Base-by-base conservation (phyloP, 768 basidiomycete genomes). In the Tricholoma sp. region DNA sequence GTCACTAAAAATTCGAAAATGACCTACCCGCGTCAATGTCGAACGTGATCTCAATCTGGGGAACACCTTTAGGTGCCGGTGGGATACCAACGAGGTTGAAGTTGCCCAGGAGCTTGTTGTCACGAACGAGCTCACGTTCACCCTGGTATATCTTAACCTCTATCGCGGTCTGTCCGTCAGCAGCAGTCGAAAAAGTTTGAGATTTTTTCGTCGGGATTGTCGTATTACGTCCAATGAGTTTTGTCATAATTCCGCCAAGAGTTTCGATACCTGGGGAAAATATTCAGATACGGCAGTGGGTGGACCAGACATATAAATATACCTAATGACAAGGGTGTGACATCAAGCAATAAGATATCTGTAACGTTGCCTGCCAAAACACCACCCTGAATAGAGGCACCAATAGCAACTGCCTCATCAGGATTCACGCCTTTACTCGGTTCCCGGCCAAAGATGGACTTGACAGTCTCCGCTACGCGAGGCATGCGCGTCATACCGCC, bases 61-160 rank as follows among this genome's bases (percentile, higher is more conserved):
- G 89, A 57, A 91, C 84, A 69, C 86, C 86, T 73, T 88, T 88
- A 62, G 86, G 86, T 36, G 87, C 86, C 44, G 89, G 90, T 50
- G 97, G 96, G 56, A 99, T 94, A 52, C 96, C 97, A 58, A 95
- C 93, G 59, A 99, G 90, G 77, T 98, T 97, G 88, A 99, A 99
- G 80, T 98, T 96, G 59, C 97, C 97, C 56, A 99, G 88, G 6
- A 98, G 76, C 76, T 98, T 99, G 86, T 98, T 98, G 78, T 98
- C 97, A 54, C 91, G 82, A 56, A 98, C 95, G 63, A 98, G 85
- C 70, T 98, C 97, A 78, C 97, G 95, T 80, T 99, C 97, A 67
- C 97, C 97, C 76, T 99, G 97, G 82, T 85, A 99, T 64, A 99
- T 94, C 85, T 98, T 98, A 73, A 99, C 96, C 72, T 98, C 95